phyloP scores from a whole-genome alignment of 306 rosid genomes.

The Lathyrus sativus region DNA sequence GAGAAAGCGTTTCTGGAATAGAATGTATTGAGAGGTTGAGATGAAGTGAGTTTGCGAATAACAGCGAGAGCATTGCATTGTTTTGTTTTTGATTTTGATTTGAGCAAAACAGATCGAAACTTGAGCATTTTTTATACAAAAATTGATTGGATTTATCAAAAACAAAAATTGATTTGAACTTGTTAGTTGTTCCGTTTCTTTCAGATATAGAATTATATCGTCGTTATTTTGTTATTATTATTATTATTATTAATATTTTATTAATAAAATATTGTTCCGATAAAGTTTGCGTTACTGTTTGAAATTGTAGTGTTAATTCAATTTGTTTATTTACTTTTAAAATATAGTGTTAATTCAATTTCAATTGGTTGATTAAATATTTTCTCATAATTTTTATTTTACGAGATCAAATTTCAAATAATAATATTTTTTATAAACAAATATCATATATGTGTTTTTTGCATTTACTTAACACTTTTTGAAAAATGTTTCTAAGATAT shows the following conservation, averaged over 20 bases:
- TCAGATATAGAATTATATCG: background rate
- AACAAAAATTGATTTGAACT: background rate
- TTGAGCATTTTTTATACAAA: constrained; percentile 45
- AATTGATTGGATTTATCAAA: no score
- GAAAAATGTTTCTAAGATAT: no score
- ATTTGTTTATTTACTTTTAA: no score
- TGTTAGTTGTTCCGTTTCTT: background rate
- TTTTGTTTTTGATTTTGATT: constrained; percentile 41
- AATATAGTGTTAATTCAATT: no score
- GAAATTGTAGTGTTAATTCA: no score
- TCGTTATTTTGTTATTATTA: background rate
- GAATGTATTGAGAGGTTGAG: constrained; percentile 1
- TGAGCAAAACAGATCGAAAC: constrained; percentile 41
- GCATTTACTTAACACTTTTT: no score
- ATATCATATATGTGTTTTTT: no score
- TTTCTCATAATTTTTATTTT: no score
- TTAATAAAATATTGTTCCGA: background rate
- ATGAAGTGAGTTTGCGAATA: constrained; percentile 8
- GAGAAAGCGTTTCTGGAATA: background rate
- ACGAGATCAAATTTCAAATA: no score
- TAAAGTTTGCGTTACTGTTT: background rate
- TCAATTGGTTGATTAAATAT: no score
- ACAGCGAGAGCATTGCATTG: background rate
- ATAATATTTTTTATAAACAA: no score
- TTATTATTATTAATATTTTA: background rate